Percentiles rank a stretch among this genome's conserved stretches.
Evolutionary conservation across 345 rosid species (phyloP).

Genomic region (Lepidium didymum): DNA sequence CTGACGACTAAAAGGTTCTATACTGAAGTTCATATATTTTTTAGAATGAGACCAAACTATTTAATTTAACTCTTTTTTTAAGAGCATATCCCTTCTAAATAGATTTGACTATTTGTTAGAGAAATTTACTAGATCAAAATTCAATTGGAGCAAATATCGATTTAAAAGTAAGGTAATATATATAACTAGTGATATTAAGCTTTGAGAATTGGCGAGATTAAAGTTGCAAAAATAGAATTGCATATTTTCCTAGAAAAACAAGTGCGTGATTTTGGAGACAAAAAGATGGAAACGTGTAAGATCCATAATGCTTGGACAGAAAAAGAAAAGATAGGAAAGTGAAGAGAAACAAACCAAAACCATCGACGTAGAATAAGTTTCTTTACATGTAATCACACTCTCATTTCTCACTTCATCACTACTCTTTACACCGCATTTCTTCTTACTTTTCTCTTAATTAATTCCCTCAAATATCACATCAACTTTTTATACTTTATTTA

Average conservation of each 20-base stretch:
- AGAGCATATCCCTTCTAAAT: no score
- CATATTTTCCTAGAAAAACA: neutral
- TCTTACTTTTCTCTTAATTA: slow-evolving; percentile 5
- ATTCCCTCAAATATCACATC: slow-evolving; percentile 9
- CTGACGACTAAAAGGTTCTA: no score
- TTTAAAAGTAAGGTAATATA: no score
- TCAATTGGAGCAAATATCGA: no score
- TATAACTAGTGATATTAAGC: no score
- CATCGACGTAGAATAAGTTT: slow-evolving; percentile 15
- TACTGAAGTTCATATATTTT: no score
- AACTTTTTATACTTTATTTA: neutral
- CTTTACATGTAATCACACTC: slow-evolving; percentile 29
- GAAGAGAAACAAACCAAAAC: slow-evolving; percentile 14
- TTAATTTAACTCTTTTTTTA: no score
- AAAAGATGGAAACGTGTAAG: slow-evolving; percentile 18
- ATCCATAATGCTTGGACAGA: slow-evolving; percentile 3
- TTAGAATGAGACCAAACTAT: no score
- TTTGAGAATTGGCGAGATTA: no score
- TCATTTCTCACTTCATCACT: slow-evolving; percentile 18
- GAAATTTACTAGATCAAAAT: no score
- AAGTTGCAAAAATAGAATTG: neutral
- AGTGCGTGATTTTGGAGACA: neutral
- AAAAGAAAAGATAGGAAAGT: slow-evolving; percentile 23
- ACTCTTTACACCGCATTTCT: slow-evolving; percentile 26
- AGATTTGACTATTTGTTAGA: no score